A percentile compares a stretch with the other conserved stretches of the same genome.
These are phyloP conservation scores for Podila clonocystis DNA, from an alignment of 192 early-diverging fungal genomes.

Conservation along the genomic window DNA sequence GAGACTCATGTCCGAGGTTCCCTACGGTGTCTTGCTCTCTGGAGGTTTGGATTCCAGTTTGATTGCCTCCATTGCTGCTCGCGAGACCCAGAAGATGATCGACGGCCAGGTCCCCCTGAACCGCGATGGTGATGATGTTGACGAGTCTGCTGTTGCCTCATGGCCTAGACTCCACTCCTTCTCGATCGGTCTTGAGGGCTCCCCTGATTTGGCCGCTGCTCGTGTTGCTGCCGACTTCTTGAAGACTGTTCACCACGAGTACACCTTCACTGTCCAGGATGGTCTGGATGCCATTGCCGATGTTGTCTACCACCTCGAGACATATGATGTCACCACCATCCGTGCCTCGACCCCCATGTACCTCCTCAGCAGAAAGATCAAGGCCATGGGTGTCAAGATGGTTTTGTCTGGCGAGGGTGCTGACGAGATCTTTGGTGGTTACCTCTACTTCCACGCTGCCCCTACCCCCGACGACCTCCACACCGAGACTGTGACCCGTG, in stretches of 20 bases:
- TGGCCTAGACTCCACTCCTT: slow-evolving; percentile 98
- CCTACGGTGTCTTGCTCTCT: slow-evolving; percentile 94
- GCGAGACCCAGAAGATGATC: slow-evolving; percentile 80
- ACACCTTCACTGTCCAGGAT: slow-evolving; percentile 96
- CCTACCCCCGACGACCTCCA: slow-evolving; percentile 86
- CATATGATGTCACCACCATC: slow-evolving; percentile 99
- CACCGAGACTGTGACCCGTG: slow-evolving; percentile 89
- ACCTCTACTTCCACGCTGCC: slow-evolving; percentile 97
- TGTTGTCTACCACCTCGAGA: slow-evolving; percentile 97
- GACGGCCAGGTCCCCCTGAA: slow-evolving; percentile 53
- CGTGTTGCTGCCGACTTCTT: slow-evolving; percentile 91
- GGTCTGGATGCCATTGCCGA: slow-evolving; percentile 95
- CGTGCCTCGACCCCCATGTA: slow-evolving; percentile 99
- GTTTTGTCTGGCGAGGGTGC: slow-evolving; percentile 96
- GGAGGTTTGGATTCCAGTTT: slow-evolving; percentile 96
- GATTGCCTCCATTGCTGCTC: slow-evolving; percentile 93
- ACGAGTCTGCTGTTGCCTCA: slow-evolving; percentile 68
- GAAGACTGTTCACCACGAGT: slow-evolving; percentile 93
- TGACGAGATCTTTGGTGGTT: slow-evolving; percentile 98
- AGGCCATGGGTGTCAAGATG: slow-evolving; percentile 99
- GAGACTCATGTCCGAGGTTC: slow-evolving; percentile 97
- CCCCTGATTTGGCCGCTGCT: slow-evolving; percentile 94
- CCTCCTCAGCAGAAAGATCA: slow-evolving; percentile 97
- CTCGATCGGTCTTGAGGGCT: slow-evolving; percentile 92
- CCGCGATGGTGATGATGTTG: slow-evolving; percentile 73